These are phyloP conservation scores for Lojkania enalia DNA, from an alignment of 2,329 filamentous ascomycete species.

Conservation along the genomic window DNA sequence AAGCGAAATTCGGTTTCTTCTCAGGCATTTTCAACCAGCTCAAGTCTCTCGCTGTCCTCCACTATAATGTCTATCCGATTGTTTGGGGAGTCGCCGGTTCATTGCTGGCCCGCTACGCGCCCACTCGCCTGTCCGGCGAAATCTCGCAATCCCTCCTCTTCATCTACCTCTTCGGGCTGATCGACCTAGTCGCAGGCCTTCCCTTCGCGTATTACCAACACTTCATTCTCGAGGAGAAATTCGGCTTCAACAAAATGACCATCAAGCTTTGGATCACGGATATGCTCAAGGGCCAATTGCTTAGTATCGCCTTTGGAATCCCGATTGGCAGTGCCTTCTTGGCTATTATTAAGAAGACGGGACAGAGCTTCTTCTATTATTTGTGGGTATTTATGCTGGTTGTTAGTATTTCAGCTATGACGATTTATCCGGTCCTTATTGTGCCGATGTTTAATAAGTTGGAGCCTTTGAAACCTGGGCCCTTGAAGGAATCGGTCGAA, in stretches of 20 bases:
- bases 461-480: constrained; percentile 83
- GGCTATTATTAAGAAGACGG: constrained; percentile 91
- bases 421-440: constrained; percentile 92
- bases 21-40: constrained; percentile 81
- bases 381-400: constrained; percentile 90
- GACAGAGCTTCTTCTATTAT: constrained; percentile 95
- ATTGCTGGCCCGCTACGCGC: constrained; percentile 73
- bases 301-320: constrained; percentile 77
- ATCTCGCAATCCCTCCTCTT: constrained; percentile 94
- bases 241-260: constrained; percentile 99
- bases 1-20: constrained; percentile 85
- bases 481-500: constrained; percentile 87
- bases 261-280: constrained; percentile 84
- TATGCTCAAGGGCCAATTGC: constrained; percentile 85
- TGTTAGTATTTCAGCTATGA: constrained; percentile 92
- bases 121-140: constrained; percentile 81
- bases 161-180: constrained; percentile 80
- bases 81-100: constrained; percentile 83
- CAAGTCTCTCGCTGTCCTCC: constrained; percentile 87
- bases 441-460: constrained; percentile 98
- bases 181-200: constrained; percentile 77
- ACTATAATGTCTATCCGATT: constrained; percentile 87
- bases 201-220: constrained; percentile 89
- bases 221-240: constrained; percentile 94
- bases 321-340: constrained; percentile 92